Conservation (phyloP, 78 protist genomes). For the Polysphondylium violaceum region DNA sequence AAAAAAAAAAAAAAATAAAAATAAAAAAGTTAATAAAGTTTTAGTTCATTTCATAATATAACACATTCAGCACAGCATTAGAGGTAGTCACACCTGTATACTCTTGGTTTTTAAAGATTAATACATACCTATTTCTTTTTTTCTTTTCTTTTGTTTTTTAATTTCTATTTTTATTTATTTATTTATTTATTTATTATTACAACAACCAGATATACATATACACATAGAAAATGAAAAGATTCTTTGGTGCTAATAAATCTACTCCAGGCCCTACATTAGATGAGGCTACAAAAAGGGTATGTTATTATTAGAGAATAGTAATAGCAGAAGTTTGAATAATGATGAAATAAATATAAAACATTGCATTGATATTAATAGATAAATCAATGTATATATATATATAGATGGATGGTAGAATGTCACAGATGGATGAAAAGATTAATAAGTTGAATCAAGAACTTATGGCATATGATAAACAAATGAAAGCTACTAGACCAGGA, state of each 20-base stretch:
- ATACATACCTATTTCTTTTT: neutral
- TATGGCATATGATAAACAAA: conserved; percentile 68
- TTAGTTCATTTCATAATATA: neutral
- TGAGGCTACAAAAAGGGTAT: conserved; percentile 75
- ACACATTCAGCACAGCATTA: no score
- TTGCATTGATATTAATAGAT: neutral
- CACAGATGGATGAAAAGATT: conserved; percentile 84
- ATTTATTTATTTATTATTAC: neutral
- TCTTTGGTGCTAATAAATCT: conserved; percentile 74
- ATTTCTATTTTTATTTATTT: neutral
- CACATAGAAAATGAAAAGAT: conserved; percentile 68
- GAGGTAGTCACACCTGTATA: no score
- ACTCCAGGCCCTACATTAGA: conserved; percentile 68
- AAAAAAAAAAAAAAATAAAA: no score
- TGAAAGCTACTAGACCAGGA: conserved; percentile 79
- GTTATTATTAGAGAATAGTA: neutral
- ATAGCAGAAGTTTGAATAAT: neutral
- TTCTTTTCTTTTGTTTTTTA: neutral
- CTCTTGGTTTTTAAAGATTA: neutral
- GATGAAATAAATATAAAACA: neutral
- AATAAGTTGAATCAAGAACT: conserved; percentile 83
- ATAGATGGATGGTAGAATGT: conserved; percentile 81
- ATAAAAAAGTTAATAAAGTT: neutral
- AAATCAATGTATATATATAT: neutral
- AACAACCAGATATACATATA: neutral